phyloP scores from a whole-genome alignment of 176 grass and related monocot species.

The Aegilops bicornis region DNA sequence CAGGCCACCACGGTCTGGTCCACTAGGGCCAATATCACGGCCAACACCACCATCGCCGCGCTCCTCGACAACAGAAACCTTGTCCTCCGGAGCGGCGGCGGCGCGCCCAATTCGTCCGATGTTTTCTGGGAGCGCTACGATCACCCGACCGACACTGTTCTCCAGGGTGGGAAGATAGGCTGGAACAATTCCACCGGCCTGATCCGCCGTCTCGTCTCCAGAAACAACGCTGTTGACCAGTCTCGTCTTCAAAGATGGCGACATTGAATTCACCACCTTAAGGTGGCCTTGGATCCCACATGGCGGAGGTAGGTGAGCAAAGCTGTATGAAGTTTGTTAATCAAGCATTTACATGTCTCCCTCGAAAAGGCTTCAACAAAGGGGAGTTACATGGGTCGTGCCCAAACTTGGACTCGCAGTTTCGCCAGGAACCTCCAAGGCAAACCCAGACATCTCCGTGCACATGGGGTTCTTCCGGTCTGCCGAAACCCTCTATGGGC shows the following conservation, averaged over 20 bases:
- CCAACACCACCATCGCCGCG: not conserved
- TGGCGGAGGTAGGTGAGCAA: no score
- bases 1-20: not conserved
- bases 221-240: not conserved
- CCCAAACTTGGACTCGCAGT: no score
- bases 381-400: no score
- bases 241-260: not conserved
- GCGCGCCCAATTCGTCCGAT: not conserved
- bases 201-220: not conserved
- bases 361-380: no score
- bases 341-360: no score
- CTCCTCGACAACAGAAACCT: not conserved
- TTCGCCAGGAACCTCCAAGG: no score
- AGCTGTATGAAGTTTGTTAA: no score
- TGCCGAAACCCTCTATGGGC: no score
- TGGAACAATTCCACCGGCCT: not conserved
- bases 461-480: no score
- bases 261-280: no score
- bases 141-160: not conserved
- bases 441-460: no score
- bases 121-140: not conserved
- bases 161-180: not conserved
- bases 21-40: accelerated
- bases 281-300: no score
- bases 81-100: not conserved